Evolutionary conservation across 2,329 filamentous ascomycete species (phyloP).

Genomic region (Neurospora crassa): DNA sequence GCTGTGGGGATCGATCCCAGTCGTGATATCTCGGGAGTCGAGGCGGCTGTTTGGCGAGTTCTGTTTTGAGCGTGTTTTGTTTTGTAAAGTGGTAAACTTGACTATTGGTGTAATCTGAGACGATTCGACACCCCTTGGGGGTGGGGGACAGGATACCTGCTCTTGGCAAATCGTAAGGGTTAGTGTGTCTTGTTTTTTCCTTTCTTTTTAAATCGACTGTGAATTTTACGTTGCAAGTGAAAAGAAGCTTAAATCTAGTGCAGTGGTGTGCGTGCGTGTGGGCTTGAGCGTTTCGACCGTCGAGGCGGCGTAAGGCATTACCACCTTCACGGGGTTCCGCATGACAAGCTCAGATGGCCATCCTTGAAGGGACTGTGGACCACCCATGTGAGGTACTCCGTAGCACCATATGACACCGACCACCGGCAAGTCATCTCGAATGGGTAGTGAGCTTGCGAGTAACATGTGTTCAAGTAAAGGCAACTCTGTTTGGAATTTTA

Average conservation of each 20-base stretch:
- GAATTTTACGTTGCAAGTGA: slow-evolving; percentile 5
- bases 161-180: slow-evolving; percentile 11
- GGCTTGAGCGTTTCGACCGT: slow-evolving; percentile 1
- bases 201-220: slow-evolving; percentile 1
- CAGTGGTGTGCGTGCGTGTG: slow-evolving; percentile 1
- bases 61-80: not conserved
- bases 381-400: not conserved
- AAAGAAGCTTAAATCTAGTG: slow-evolving; percentile 14
- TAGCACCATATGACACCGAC: not conserved
- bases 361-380: not conserved
- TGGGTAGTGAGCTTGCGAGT: not conserved
- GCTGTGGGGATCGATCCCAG: not conserved
- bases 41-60: not conserved
- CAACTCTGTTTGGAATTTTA: not conserved
- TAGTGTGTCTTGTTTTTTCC: no score
- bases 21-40: not conserved
- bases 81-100: not conserved
- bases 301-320: not conserved
- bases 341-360: slow-evolving; percentile 2
- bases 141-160: slow-evolving; percentile 3
- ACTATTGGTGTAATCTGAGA: slow-evolving; percentile 9
- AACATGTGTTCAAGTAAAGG: not conserved
- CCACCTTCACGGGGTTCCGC: slow-evolving; percentile 1
- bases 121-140: slow-evolving; percentile 9
- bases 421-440: not conserved